Conservation (phyloP, 2,329 filamentous ascomycete species). For the Anisogramma anomala region DNA sequence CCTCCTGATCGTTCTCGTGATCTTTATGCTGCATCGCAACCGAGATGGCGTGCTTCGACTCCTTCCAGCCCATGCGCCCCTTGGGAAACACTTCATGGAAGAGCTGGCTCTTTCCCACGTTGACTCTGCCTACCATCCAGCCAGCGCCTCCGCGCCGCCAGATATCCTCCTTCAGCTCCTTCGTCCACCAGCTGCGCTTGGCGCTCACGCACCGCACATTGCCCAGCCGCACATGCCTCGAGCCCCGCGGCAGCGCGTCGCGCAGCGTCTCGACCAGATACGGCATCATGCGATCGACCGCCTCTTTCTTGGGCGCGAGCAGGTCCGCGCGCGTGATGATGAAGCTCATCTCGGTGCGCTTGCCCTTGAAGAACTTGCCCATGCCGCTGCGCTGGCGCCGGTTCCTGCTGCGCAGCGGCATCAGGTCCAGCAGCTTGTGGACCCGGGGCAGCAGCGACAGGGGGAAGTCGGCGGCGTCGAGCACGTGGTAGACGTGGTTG, state of each 20-base stretch:
- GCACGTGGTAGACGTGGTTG: conserved; percentile 90
- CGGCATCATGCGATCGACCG: conserved; percentile 78
- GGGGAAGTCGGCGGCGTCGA: conserved; percentile 94
- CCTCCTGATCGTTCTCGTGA: conserved; percentile 21
- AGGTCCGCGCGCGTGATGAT: conserved; percentile 84
- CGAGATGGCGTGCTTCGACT: conserved; percentile 27
- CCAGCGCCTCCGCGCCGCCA: conserved; percentile 72
- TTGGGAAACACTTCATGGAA: conserved; percentile 83
- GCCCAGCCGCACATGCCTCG: conserved; percentile 65
- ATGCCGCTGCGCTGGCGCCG: conserved; percentile 54
- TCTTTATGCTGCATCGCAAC: conserved; percentile 20
- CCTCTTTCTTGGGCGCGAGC: conserved; percentile 68
- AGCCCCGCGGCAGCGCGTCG: conserved; percentile 57
- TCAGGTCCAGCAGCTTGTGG: conserved; percentile 55
- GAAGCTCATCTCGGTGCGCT: conserved; percentile 72
- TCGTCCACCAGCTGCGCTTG: conserved; percentile 83
- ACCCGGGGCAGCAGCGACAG: conserved; percentile 80
- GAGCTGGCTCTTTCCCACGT: conserved; percentile 90
- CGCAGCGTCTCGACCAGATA: conserved; percentile 69
- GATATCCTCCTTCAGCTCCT: conserved; percentile 73
- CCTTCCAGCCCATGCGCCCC: conserved; percentile 39
- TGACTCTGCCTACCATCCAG: conserved; percentile 97
- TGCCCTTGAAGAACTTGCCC: conserved; percentile 53
- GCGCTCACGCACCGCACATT: conserved; percentile 82
- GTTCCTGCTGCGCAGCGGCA: conserved; percentile 68